These are phyloP conservation scores for Umbelopsis isabellina DNA, from an alignment of 192 early-diverging fungal genomes.

Conservation along the genomic window DNA sequence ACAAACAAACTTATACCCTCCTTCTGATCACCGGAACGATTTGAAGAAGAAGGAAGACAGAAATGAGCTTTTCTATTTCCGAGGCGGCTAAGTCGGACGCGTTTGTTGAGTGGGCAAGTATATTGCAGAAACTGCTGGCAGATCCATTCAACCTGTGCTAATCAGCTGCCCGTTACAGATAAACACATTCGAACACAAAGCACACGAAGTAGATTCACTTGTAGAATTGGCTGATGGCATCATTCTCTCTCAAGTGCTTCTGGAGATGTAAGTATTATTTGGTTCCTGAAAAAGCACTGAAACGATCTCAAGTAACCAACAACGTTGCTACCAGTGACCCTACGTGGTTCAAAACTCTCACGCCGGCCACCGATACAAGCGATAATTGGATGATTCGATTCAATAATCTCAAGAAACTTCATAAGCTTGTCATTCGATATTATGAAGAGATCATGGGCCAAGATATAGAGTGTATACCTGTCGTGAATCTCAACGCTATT, in stretches of 20 bases:
- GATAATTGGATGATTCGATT: slow-evolving; percentile 96
- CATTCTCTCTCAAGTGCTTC: slow-evolving; percentile 79
- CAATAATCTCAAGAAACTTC: slow-evolving; percentile 90
- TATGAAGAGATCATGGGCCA: slow-evolving; percentile 88
- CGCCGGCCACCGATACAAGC: slow-evolving; percentile 68
- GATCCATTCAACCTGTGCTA: neutral
- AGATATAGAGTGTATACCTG: slow-evolving; percentile 58
- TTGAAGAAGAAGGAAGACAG: neutral
- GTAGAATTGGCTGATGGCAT: slow-evolving; percentile 81
- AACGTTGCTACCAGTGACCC: slow-evolving; percentile 67
- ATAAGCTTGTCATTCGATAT: slow-evolving; percentile 82
- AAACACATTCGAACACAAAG: slow-evolving; percentile 64
- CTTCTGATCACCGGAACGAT: neutral
- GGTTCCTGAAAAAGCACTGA: neutral
- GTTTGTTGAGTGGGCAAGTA: slow-evolving; percentile 44
- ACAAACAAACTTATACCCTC: neutral
- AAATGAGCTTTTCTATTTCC: slow-evolving; percentile 20
- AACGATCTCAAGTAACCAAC: neutral
- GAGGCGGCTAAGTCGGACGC: slow-evolving; percentile 21
- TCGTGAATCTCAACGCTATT: slow-evolving; percentile 82
- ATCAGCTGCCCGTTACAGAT: slow-evolving; percentile 41
- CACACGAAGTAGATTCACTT: slow-evolving; percentile 45
- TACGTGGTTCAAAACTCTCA: slow-evolving; percentile 82
- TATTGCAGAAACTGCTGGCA: neutral
- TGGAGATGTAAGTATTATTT: slow-evolving; percentile 72